Conservation (phyloP, 495 filamentous ascomycete genomes). For the Entonaema liquescens region DNA sequence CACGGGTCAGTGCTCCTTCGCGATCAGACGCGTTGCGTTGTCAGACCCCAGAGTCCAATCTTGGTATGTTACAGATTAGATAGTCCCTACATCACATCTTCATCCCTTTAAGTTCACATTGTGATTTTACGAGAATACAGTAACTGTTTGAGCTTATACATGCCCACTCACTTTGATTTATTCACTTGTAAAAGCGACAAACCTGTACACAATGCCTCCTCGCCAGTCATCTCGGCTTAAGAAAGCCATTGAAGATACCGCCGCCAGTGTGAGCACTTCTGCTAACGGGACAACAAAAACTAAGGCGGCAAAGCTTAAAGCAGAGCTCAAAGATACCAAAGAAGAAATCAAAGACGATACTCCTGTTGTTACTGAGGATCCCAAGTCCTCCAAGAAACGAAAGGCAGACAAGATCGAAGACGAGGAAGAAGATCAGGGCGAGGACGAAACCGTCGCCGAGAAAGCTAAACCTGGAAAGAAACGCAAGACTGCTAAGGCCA, state of each 20-base stretch:
- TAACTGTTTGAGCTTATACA: background rate
- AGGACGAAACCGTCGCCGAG: slow-evolving; percentile 33
- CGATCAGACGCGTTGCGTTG: slow-evolving; percentile 34
- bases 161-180: slow-evolving; percentile 1
- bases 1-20: slow-evolving; percentile 20
- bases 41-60: background rate
- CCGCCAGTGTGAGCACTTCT: slow-evolving; percentile 7
- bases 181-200: background rate
- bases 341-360: slow-evolving; percentile 15
- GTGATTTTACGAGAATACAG: slow-evolving; percentile 1
- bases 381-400: slow-evolving; percentile 45
- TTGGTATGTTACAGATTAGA: slow-evolving; percentile 1
- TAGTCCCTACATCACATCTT: background rate
- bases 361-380: slow-evolving; percentile 8
- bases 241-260: slow-evolving; percentile 23
- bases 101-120: background rate
- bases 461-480: slow-evolving; percentile 54
- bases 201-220: slow-evolving; percentile 34
- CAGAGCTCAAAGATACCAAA: slow-evolving; percentile 37
- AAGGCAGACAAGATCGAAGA: slow-evolving; percentile 44
- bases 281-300: slow-evolving; percentile 20
- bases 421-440: slow-evolving; percentile 39
- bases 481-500: slow-evolving; percentile 54
- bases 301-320: slow-evolving; percentile 37
- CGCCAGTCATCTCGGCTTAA: slow-evolving; percentile 33